Base-by-base conservation (phyloP, 2,329 filamentous ascomycete genomes). In the Rutstroemia sydowiana region DNA sequence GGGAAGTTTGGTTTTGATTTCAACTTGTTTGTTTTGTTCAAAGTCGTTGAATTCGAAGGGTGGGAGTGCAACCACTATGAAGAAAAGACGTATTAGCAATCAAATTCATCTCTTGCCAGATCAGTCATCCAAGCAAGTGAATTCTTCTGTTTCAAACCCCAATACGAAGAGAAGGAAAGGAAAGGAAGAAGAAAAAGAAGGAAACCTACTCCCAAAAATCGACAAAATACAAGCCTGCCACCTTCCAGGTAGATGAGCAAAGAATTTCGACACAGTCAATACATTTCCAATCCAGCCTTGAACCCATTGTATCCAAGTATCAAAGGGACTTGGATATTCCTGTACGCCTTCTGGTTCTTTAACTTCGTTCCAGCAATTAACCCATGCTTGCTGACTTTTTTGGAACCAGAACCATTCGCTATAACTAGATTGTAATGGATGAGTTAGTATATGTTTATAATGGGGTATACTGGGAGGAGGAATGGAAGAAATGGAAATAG, bases 401-500 rank as follows among this genome's bases (percentile, higher is more conserved):
- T 74, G 69, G 54, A 75, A 76, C 74, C 73, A 76, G 57, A 76
- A 76, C 71, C 71, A 75, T 56, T 76, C 73, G 20, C 65, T 62
- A 50, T 4, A 26, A n/a, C n/a, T n/a, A n/a, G n/a, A n/a, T n/a
- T n/a, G n/a, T 8, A 26, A 26, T 26, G 23, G 23, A n/a, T 8
- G 23, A 26, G 23, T 26, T 8, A 26, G 23, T 26, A 26, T 4
- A 4, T 26, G 23, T 26, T 26, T 26, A 26, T 26, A 26, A 26
- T 26, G 23, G 23, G 8, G 23, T 26, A 26, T 26, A 8, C 8
- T 26, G 23, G 23, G 23, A 26, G 23, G 8, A 26, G 8, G 4
- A 26, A 8, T 4, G 8, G 23, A 26, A 4, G 8, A 26, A 26
- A 26, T 26, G 23, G 8, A 26, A 26, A 8, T 26, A 26, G 23